These are phyloP conservation scores for Hemileccinum impolitum DNA, from an alignment of 768 basidiomycete genomes.

Conservation along the genomic window DNA sequence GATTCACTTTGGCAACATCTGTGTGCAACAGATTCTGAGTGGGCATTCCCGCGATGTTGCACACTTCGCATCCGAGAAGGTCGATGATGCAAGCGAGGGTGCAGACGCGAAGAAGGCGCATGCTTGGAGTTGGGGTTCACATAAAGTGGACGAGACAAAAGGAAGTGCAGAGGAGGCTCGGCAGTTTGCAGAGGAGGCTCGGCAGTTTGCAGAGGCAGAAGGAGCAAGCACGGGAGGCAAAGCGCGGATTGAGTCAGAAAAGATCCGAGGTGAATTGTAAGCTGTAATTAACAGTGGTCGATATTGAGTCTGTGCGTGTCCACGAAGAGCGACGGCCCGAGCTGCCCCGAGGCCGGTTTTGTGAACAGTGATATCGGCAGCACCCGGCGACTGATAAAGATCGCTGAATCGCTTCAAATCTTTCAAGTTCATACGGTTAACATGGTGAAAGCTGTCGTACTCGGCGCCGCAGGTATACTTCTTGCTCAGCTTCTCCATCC, in stretches of 20 bases:
- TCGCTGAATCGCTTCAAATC: background rate
- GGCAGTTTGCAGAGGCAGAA: background rate
- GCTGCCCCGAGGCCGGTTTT: background rate
- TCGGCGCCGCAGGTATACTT: conserved; percentile 84
- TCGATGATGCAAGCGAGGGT: conserved; percentile 22
- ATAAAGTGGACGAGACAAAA: conserved; percentile 26
- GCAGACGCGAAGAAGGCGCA: conserved; percentile 16
- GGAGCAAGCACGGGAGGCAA: conserved; percentile 10
- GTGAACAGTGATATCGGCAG: too few relatives aligned
- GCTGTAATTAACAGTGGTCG: background rate
- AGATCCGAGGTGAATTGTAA: conserved; percentile 27
- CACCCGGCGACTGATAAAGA: conserved; percentile 21
- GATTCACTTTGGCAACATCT: background rate
- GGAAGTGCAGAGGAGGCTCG: conserved; percentile 26
- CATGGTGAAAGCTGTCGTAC: conserved; percentile 80
- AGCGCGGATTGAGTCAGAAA: conserved; percentile 4
- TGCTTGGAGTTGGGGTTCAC: conserved; percentile 15
- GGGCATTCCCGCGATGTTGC: conserved; percentile 31
- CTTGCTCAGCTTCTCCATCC: background rate
- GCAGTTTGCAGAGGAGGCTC: conserved; percentile 17
- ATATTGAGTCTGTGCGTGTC: background rate
- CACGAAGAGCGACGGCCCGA: background rate
- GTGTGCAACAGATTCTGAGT: conserved; percentile 34
- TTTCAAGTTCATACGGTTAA: background rate
- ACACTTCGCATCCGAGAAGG: conserved; percentile 28